A percentile compares a stretch with the other conserved stretches of the same genome.
These are phyloP conservation scores for Dryadomyces quercivorus DNA, from an alignment of 2,329 filamentous ascomycete genomes.

Conservation along the genomic window DNA sequence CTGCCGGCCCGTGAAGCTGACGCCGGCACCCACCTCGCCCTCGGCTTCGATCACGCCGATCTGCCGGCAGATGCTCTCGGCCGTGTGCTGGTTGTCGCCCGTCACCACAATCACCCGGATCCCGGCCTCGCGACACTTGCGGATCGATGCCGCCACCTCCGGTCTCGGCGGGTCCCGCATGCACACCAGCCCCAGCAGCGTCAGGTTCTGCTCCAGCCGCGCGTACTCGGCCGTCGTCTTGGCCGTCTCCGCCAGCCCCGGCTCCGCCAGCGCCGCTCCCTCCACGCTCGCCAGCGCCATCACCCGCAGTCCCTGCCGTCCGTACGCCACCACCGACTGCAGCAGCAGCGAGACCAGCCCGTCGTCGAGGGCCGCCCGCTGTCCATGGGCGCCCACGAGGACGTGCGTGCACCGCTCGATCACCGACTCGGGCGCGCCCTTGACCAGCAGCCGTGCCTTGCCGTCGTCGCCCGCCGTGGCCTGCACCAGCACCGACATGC, in stretches of 20 bases:
- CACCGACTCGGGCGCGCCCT: conserved; percentile 90
- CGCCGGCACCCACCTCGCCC: conserved; percentile 72
- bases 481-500: conserved; percentile 91
- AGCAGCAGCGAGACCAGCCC: conserved; percentile 59
- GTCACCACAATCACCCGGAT: conserved; percentile 98
- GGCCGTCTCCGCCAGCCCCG: conserved; percentile 59
- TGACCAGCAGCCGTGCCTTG: conserved; percentile 72
- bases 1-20: conserved; percentile 90
- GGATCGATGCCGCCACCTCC: conserved; percentile 77
- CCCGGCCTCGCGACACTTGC: conserved; percentile 81
- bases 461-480: conserved; percentile 35
- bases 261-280: conserved; percentile 46
- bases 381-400: conserved; percentile 66
- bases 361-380: conserved; percentile 58
- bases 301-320: conserved; percentile 83
- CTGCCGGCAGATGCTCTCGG: conserved; percentile 92
- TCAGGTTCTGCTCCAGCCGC: conserved; percentile 86
- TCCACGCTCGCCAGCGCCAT: conserved; percentile 85
- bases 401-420: conserved; percentile 82
- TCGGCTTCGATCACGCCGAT: conserved; percentile 76
- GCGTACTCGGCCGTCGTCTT: conserved; percentile 76
- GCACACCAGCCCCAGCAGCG: conserved; percentile 80
- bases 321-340: conserved; percentile 77
- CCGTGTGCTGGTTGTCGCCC: conserved; percentile 94
- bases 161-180: conserved; percentile 96